A percentile compares a stretch with the other conserved stretches of the same genome.
These are phyloP conservation scores for Agroathelia rolfsii DNA, from an alignment of 1,284 basidiomycete genomes.

Conservation along the genomic window DNA sequence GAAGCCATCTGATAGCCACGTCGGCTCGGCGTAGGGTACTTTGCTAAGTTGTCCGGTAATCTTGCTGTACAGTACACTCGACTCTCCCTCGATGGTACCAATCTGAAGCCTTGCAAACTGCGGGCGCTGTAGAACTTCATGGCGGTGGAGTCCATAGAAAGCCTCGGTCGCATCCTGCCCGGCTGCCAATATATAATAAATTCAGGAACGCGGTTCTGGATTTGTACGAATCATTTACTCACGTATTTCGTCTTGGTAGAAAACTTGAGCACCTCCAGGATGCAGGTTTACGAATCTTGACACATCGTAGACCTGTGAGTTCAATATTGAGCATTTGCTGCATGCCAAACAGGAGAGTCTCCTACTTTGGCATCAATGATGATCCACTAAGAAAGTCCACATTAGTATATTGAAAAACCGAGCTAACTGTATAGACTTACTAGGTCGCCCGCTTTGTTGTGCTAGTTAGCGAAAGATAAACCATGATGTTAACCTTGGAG, in stretches of 20 bases:
- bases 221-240: constrained; percentile 17
- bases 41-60: constrained; percentile 49
- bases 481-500: too few relatives aligned
- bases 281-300: constrained; percentile 72
- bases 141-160: constrained; percentile 77
- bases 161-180: constrained; percentile 80
- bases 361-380: constrained; percentile 76
- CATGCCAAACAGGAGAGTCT: too few relatives aligned
- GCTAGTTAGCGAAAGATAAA: too few relatives aligned
- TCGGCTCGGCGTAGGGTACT: constrained; percentile 80
- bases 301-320: constrained; percentile 77
- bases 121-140: constrained; percentile 68
- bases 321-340: too few relatives aligned
- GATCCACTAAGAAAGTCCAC: constrained; percentile 51
- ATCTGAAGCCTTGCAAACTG: constrained; percentile 66
- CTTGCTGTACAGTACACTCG: constrained; percentile 43
- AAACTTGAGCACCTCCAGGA: constrained; percentile 71
- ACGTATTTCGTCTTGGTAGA: constrained; percentile 69
- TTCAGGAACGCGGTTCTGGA: constrained; percentile 1
- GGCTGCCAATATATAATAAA: constrained; percentile 34
- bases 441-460: constrained; percentile 54
- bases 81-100: constrained; percentile 59
- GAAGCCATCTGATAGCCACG: constrained; percentile 63
- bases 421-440: constrained; percentile 22
- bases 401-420: neutral